Conservation (phyloP, 2,329 filamentous ascomycete genomes). For the Teratosphaeria gauchensis region DNA sequence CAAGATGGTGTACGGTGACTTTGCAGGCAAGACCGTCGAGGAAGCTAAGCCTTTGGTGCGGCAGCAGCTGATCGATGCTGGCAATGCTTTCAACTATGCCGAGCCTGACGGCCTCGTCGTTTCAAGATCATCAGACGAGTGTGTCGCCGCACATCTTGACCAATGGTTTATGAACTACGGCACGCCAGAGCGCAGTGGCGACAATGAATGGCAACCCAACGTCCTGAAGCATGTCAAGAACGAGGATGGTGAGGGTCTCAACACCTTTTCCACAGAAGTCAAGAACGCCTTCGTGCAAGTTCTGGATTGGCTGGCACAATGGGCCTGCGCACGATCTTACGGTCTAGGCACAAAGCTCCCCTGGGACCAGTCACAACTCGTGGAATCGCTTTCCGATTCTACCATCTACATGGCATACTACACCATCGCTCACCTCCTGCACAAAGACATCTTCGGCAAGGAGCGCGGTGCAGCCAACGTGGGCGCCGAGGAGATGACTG, state of each 20-base stretch:
- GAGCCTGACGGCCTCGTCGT: constrained; percentile 88
- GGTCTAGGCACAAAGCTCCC: constrained; percentile 89
- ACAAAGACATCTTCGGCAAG: constrained; percentile 75
- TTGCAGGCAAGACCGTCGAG: constrained; percentile 77
- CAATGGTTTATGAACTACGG: constrained; percentile 99
- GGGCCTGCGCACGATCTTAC: constrained; percentile 87
- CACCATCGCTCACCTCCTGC: constrained; percentile 45
- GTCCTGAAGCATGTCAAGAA: constrained; percentile 64
- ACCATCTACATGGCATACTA: constrained; percentile 89
- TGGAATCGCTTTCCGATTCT: constrained; percentile 84
- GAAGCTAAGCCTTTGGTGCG: constrained; percentile 78
- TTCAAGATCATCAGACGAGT: constrained; percentile 82
- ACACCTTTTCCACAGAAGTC: constrained; percentile 61
- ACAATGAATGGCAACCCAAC: constrained; percentile 64
- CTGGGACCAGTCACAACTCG: constrained; percentile 84
- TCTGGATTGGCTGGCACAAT: constrained; percentile 86
- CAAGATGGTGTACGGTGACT: constrained; percentile 77
- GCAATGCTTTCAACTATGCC: constrained; percentile 80
- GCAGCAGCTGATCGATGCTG: constrained; percentile 63
- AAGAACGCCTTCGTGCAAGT: constrained; percentile 64
- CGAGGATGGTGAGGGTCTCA: constrained; percentile 56
- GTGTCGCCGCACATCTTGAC: constrained; percentile 84
- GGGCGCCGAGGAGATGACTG: constrained; percentile 75
- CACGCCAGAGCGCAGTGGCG: constrained; percentile 51
- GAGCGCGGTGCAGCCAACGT: constrained; percentile 60